phyloP scores from a whole-genome alignment of 225 moss, liverwort and hornwort genomes.

The Pleurozium schreberi region DNA sequence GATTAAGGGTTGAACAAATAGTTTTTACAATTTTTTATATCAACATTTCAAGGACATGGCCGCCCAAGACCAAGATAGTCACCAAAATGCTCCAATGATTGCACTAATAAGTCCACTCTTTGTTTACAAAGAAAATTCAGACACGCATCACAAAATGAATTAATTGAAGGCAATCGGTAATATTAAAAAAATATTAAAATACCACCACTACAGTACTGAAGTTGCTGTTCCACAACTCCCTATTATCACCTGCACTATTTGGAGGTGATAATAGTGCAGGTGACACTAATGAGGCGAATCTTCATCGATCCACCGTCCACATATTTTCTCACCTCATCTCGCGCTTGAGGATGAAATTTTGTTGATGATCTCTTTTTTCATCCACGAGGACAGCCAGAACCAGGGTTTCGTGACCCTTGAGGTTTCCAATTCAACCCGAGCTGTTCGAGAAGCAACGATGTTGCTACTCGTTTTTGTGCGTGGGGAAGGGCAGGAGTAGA shows the following conservation, averaged over 20 bases:
- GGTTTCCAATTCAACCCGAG: neutral
- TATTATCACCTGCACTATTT: neutral
- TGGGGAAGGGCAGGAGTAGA: neutral
- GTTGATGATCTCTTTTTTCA: neutral
- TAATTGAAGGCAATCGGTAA: neutral
- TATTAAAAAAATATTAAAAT: neutral
- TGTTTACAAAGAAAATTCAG: neutral
- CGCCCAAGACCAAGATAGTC: neutral
- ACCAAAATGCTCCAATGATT: neutral
- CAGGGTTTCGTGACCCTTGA: neutral
- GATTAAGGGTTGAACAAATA: too few relatives aligned
- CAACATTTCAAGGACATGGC: fast-evolving
- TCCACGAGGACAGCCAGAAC: neutral
- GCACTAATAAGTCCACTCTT: too few relatives aligned
- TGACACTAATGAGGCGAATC: neutral
- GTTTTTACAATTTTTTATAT: neutral
- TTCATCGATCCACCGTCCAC: neutral
- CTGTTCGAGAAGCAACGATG: too few relatives aligned
- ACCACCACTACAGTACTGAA: neutral
- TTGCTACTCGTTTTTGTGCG: neutral
- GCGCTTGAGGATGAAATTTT: neutral
- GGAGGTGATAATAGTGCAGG: too few relatives aligned
- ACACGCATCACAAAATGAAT: neutral
- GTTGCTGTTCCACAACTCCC: neutral
- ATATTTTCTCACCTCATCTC: neutral